phyloP scores from a whole-genome alignment of 225 moss, liverwort and hornwort genomes.

The Straminergon stramineum region DNA sequence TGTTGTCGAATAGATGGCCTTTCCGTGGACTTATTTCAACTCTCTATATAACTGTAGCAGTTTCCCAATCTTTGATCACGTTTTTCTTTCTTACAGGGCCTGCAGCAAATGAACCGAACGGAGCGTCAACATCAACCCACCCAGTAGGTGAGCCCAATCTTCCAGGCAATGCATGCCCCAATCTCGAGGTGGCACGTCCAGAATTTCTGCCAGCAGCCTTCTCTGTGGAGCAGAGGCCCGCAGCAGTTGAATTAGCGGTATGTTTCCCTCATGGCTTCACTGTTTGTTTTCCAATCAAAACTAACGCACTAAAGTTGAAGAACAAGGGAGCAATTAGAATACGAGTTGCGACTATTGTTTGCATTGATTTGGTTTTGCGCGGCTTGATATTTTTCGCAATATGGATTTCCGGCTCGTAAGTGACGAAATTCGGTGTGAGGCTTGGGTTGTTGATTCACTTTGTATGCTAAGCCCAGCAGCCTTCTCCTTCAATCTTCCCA shows the following conservation, averaged over 20 bases:
- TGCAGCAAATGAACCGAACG: background rate
- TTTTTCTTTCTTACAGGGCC: background rate
- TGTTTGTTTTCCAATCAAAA: background rate
- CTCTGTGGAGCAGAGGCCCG: background rate
- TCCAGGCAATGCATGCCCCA: background rate
- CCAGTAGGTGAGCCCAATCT: background rate
- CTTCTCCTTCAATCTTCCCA: background rate
- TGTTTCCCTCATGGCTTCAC: background rate
- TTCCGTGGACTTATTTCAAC: background rate
- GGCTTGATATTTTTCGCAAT: background rate
- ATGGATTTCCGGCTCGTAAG: too few relatives aligned
- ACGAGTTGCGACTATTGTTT: background rate
- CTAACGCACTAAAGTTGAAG: background rate
- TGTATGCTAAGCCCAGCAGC: background rate
- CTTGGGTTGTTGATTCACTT: background rate
- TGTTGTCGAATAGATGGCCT: background rate
- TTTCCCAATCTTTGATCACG: background rate
- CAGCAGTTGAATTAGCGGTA: background rate
- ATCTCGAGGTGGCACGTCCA: background rate
- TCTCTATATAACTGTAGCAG: background rate
- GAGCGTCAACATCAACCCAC: background rate
- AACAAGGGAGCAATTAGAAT: background rate
- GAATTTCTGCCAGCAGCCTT: too few relatives aligned
- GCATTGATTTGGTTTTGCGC: background rate
- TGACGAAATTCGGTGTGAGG: background rate